A percentile compares a stretch with the other conserved stretches of the same genome.
These are phyloP conservation scores for Cyclaneusma minus DNA, from an alignment of 2,329 filamentous ascomycete genomes.

Conservation along the genomic window DNA sequence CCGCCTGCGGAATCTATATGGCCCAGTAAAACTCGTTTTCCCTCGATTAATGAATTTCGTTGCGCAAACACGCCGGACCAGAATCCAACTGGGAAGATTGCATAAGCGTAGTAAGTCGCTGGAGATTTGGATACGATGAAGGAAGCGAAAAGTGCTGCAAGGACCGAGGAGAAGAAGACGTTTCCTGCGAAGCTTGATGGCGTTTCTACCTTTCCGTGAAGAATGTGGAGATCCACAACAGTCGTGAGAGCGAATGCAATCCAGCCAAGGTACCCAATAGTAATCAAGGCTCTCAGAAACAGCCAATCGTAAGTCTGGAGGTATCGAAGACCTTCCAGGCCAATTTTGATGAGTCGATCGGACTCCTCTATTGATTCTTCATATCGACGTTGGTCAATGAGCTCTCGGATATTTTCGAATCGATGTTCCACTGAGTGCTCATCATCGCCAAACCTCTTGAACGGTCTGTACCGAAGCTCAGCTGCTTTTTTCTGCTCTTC, in stretches of 20 bases:
- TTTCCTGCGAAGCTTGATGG: slow-evolving; percentile 44
- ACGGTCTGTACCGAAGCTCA: slow-evolving; percentile 66
- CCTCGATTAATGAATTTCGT: slow-evolving; percentile 51
- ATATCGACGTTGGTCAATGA: slow-evolving; percentile 51
- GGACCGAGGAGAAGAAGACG: slow-evolving; percentile 56
- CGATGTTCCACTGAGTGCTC: slow-evolving; percentile 50
- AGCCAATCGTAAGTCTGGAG: slow-evolving; percentile 98
- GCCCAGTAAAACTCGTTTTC: slow-evolving; percentile 51
- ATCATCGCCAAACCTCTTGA: slow-evolving; percentile 48
- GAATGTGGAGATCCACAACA: slow-evolving; percentile 75
- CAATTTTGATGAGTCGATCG: slow-evolving; percentile 59
- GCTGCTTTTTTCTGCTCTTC: slow-evolving; percentile 67
- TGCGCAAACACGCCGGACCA: slow-evolving; percentile 91
- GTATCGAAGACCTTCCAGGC: slow-evolving; percentile 74
- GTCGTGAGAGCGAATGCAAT: slow-evolving; percentile 83
- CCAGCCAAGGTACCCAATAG: slow-evolving; percentile 86
- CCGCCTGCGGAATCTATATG: slow-evolving; percentile 47
- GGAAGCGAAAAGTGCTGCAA: slow-evolving; percentile 63
- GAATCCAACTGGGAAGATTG: slow-evolving; percentile 82
- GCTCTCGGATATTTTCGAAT: slow-evolving; percentile 46
- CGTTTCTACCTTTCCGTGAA: slow-evolving; percentile 52
- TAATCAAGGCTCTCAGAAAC: slow-evolving; percentile 79
- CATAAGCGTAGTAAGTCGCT: slow-evolving; percentile 76
- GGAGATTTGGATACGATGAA: slow-evolving; percentile 71
- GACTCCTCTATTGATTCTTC: slow-evolving; percentile 70